Evolutionary conservation across 2,329 filamentous ascomycete species (phyloP).

Genomic region (Colletotrichum incanum): DNA sequence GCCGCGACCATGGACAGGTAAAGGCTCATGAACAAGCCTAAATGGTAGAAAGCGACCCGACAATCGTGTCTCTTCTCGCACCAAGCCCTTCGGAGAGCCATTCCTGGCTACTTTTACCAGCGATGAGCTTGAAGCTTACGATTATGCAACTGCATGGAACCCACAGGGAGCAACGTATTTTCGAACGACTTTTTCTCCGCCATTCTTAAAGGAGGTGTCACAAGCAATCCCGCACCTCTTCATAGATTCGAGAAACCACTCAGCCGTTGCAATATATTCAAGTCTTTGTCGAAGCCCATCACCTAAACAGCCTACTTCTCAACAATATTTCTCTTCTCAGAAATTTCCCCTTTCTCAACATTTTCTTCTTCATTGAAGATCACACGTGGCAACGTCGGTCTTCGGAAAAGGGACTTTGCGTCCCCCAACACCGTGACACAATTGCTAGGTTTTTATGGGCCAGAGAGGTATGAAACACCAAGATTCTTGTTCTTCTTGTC

Average conservation of each 20-base stretch:
- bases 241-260: not conserved
- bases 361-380: not conserved
- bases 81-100: not conserved
- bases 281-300: not conserved
- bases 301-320: not conserved
- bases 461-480: not conserved
- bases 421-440: not conserved
- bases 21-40: not conserved
- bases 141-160: not conserved
- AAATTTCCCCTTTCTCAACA: not conserved
- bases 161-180: not conserved
- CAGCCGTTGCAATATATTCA: not conserved
- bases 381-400: not conserved
- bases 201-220: not conserved
- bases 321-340: not conserved
- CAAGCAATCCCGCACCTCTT: not conserved
- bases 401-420: not conserved
- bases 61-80: not conserved
- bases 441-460: not conserved
- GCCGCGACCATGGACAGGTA: not conserved
- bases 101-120: not conserved
- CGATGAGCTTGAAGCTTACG: not conserved
- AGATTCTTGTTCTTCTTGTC: not conserved
- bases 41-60: not conserved
- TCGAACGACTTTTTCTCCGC: not conserved